These are phyloP conservation scores for Globisporangium nagaii DNA, from an alignment of 352 stramenopile species.

Conservation along the genomic window DNA sequence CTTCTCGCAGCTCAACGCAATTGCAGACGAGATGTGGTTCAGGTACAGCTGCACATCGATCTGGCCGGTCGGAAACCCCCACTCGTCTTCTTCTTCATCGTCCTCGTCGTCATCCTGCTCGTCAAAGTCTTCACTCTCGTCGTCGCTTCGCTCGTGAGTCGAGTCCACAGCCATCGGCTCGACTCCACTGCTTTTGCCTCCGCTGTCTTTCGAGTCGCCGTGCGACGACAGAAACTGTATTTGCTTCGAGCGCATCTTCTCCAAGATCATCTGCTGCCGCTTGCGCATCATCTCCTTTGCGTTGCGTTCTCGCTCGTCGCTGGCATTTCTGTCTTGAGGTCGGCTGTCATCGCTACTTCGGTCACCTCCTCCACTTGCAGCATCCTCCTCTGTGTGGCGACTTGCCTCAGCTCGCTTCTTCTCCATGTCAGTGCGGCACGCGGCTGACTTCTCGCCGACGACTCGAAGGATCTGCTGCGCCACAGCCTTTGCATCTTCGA, in stretches of 20 bases:
- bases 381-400: neutral
- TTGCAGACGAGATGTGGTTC: constrained; percentile 56
- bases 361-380: neutral
- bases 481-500: constrained; percentile 4
- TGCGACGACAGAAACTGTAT: constrained; percentile 63
- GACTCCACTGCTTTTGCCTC: neutral
- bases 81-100: constrained; percentile 67
- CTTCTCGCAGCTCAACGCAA: constrained; percentile 48
- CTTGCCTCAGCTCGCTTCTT: neutral
- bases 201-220: constrained; percentile 13
- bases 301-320: constrained; percentile 17
- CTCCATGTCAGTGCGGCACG: constrained; percentile 2
- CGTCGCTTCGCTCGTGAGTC: constrained; percentile 12
- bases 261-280: constrained; percentile 65
- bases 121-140: constrained; percentile 29
- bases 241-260: constrained; percentile 68
- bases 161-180: constrained; percentile 3
- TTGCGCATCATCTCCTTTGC: constrained; percentile 57
- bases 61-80: constrained; percentile 74
- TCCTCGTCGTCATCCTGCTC: constrained; percentile 51
- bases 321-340: constrained; percentile 1
- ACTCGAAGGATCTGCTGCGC: constrained; percentile 6
- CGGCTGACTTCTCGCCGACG: constrained; percentile 8
- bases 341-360: neutral
- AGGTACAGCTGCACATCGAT: constrained; percentile 64